Evolutionary conservation across 1,139 yeast species (phyloP).

Genomic region (Nakaseomyces delphensis): DNA sequence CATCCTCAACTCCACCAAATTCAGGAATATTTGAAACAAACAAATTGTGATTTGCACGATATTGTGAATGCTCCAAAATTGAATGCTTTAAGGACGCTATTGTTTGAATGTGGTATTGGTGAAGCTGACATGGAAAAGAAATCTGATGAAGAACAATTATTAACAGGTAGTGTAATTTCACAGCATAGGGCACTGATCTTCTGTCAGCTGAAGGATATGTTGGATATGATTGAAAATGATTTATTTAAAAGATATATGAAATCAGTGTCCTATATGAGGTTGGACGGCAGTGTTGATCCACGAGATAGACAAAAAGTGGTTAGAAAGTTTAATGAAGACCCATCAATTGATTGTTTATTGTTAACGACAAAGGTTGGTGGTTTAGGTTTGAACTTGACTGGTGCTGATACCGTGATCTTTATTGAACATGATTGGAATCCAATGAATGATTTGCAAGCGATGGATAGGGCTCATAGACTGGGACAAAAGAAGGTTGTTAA

Average conservation of each 20-base stretch:
- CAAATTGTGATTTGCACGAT: constrained; percentile 55
- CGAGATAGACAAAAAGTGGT: constrained; percentile 88
- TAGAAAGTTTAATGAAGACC: constrained; percentile 87
- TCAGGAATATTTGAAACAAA: constrained; percentile 46
- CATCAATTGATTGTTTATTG: constrained; percentile 86
- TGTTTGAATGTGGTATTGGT: constrained; percentile 94
- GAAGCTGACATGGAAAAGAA: constrained; percentile 41
- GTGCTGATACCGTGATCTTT: constrained; percentile 97
- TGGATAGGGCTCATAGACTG: constrained; percentile 97
- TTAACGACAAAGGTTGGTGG: constrained; percentile 98
- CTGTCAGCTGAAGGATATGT: constrained; percentile 96
- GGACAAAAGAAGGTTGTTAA: constrained; percentile 97
- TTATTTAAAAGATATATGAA: constrained; percentile 79
- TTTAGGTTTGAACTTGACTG: constrained; percentile 89
- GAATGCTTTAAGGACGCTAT: constrained; percentile 67
- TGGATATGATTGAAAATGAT: constrained; percentile 91
- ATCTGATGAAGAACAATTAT: constrained; percentile 33
- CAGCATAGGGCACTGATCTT: constrained; percentile 94
- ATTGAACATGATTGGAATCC: constrained; percentile 99
- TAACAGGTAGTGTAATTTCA: constrained; percentile 64
- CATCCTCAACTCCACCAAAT: constrained; percentile 80
- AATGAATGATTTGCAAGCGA: constrained; percentile 97
- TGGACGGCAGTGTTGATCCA: constrained; percentile 93
- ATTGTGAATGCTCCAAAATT: constrained; percentile 88
- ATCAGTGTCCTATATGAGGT: constrained; percentile 83